These are phyloP conservation scores for Lachancea cidri DNA, from an alignment of 805 yeast species.

Conservation along the genomic window DNA sequence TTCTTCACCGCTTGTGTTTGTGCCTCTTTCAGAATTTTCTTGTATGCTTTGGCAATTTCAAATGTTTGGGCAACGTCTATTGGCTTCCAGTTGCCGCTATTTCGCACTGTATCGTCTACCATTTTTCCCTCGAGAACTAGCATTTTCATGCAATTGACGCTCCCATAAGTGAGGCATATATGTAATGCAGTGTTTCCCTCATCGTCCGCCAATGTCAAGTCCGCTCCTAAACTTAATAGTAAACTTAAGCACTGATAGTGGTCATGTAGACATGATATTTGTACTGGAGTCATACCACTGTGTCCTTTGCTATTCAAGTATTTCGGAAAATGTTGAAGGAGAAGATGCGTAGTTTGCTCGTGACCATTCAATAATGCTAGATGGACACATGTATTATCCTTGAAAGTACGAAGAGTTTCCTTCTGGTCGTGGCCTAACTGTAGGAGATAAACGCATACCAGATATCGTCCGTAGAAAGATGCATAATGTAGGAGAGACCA, in stretches of 20 bases:
- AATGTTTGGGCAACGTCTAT: slow-evolving; percentile 52
- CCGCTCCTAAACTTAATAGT: slow-evolving; percentile 70
- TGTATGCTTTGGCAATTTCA: slow-evolving; percentile 43
- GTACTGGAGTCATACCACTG: slow-evolving; percentile 58
- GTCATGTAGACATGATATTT: slow-evolving; percentile 58
- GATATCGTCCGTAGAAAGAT: slow-evolving; percentile 63
- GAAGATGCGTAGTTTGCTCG: slow-evolving; percentile 65
- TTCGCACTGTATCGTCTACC: slow-evolving; percentile 44
- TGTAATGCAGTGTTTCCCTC: slow-evolving; percentile 83
- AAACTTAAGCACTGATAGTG: slow-evolving; percentile 58
- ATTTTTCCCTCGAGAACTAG: slow-evolving; percentile 41
- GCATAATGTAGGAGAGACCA: slow-evolving; percentile 86
- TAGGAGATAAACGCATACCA: slow-evolving; percentile 56
- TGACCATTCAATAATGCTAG: slow-evolving; percentile 59
- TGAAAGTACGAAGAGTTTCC: slow-evolving; percentile 49
- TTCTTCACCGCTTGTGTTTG: slow-evolving; percentile 11
- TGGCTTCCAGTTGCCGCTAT: slow-evolving; percentile 62
- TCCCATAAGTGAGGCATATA: slow-evolving; percentile 70
- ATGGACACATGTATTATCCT: slow-evolving; percentile 63
- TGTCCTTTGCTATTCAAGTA: slow-evolving; percentile 46
- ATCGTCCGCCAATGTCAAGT: slow-evolving; percentile 62
- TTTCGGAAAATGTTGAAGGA: slow-evolving; percentile 59
- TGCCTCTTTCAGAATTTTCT: slow-evolving; percentile 25
- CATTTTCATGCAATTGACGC: slow-evolving; percentile 49
- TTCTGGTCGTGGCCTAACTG: slow-evolving; percentile 50